These are phyloP conservation scores for Nothopassalora personata DNA, from an alignment of 2,329 filamentous ascomycete genomes.

Conservation along the genomic window DNA sequence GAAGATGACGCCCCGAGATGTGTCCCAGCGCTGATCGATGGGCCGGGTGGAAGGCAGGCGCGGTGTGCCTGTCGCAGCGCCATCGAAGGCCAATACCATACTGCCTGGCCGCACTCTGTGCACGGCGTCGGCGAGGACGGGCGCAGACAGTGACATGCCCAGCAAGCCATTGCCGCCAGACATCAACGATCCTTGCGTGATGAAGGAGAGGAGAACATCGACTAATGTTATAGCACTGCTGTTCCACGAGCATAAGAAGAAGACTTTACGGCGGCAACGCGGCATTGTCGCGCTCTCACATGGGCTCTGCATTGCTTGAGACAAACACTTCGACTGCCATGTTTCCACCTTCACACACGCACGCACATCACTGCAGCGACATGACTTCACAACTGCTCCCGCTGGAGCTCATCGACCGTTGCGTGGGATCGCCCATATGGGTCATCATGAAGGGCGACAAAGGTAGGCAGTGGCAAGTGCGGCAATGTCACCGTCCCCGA, in stretches of 20 bases:
- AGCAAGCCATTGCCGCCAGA: slow-evolving; percentile 8
- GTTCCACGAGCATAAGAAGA: background rate
- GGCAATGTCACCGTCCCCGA: background rate
- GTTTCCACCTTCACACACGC: background rate
- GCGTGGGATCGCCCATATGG: slow-evolving; percentile 95
- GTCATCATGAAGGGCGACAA: slow-evolving; percentile 99
- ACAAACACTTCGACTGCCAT: background rate
- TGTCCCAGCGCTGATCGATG: slow-evolving; percentile 27
- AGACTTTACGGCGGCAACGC: slow-evolving; percentile 1
- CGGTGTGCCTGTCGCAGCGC: background rate
- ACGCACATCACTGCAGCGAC: background rate
- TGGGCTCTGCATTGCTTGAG: background rate
- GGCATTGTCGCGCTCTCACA: background rate
- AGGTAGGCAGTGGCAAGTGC: slow-evolving; percentile 51
- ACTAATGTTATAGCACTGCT: background rate
- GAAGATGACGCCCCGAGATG: slow-evolving; percentile 27
- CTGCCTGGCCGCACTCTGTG: slow-evolving; percentile 10
- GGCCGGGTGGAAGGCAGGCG: slow-evolving; percentile 25
- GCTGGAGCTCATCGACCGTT: slow-evolving; percentile 92
- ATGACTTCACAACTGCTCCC: slow-evolving; percentile 35
- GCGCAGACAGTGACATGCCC: slow-evolving; percentile 13
- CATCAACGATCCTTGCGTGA: background rate
- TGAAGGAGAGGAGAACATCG: background rate
- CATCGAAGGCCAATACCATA: slow-evolving; percentile 7
- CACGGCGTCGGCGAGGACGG: slow-evolving; percentile 14